Conservation (phyloP, 164 flowering plant genomes). For the Cinnamomum micranthum region DNA sequence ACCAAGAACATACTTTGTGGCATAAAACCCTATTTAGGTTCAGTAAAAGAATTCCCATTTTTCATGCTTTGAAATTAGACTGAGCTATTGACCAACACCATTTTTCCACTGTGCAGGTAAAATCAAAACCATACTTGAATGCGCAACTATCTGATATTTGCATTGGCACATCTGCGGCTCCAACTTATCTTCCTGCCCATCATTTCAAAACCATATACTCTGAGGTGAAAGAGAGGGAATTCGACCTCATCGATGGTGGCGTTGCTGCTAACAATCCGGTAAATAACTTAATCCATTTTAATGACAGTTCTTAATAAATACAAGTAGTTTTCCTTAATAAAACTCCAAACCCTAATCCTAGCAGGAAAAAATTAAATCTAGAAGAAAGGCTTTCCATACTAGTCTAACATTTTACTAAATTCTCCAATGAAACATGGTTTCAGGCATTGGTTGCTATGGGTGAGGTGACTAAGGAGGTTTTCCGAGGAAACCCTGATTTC, state of each 20-base stretch:
- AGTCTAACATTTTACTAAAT: too few species aligned
- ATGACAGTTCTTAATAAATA: background rate
- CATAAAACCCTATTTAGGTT: background rate
- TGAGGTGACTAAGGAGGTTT: slow-evolving; percentile 23
- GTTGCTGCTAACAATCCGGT: slow-evolving; percentile 36
- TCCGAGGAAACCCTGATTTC: slow-evolving; percentile 18
- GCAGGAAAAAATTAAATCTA: too few species aligned
- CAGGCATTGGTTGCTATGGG: slow-evolving; percentile 27
- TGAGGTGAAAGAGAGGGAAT: slow-evolving; percentile 19
- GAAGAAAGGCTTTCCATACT: too few species aligned
- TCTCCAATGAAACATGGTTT: background rate
- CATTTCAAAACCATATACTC: slow-evolving; percentile 18
- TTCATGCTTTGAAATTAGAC: too few species aligned
- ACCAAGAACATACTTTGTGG: too few species aligned
- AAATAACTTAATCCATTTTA: background rate
- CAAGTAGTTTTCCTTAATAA: background rate
- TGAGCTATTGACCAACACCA: background rate
- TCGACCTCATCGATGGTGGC: slow-evolving; percentile 34
- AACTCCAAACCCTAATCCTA: too few species aligned
- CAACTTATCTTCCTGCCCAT: slow-evolving; percentile 35
- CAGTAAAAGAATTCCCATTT: too few species aligned
- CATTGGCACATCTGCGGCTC: slow-evolving; percentile 37
- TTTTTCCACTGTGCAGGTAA: slow-evolving; percentile 17
- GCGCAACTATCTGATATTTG: slow-evolving; percentile 32
- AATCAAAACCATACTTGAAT: slow-evolving; percentile 22